Percentiles rank a stretch among this genome's conserved stretches.
phyloP scores from a whole-genome alignment of 805 yeast species.

The Zygotorulaspora danielsina region DNA sequence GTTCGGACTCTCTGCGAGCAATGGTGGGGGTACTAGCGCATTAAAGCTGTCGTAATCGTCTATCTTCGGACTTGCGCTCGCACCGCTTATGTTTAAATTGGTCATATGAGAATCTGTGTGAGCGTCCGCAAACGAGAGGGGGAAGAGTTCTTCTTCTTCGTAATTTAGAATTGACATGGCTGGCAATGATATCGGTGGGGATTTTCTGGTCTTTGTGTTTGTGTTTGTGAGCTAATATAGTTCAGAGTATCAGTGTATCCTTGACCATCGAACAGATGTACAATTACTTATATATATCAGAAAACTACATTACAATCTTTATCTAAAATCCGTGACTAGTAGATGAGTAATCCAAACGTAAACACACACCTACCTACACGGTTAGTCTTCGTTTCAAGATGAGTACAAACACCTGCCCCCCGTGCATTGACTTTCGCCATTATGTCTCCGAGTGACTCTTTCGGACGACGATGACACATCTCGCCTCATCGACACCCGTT shows the following conservation, averaged over 20 bases:
- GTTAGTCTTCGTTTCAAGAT: background rate
- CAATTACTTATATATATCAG: background rate
- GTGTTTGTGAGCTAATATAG: background rate
- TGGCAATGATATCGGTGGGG: no score
- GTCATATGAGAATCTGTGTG: background rate
- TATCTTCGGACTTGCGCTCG: background rate
- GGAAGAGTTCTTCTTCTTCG: conserved; percentile 14
- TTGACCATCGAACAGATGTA: no score
- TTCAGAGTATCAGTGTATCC: no score
- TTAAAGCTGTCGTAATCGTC: background rate
- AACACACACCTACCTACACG: background rate
- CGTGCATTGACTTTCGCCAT: background rate
- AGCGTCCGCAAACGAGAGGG: conserved; percentile 13
- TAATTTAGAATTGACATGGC: background rate
- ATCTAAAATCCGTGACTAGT: no score
- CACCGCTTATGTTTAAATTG: no score
- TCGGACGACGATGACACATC: no score
- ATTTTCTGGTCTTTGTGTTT: no score
- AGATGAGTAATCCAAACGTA: no score
- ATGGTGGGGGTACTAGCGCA: conserved; percentile 10
- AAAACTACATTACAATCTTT: no score
- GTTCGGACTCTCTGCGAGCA: conserved; percentile 12
- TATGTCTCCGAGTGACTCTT: background rate
- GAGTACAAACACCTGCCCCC: background rate
- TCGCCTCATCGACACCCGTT: background rate